These are phyloP conservation scores for Exophiala aquamarina DNA, from an alignment of 2,329 filamentous ascomycete species.

Conservation along the genomic window DNA sequence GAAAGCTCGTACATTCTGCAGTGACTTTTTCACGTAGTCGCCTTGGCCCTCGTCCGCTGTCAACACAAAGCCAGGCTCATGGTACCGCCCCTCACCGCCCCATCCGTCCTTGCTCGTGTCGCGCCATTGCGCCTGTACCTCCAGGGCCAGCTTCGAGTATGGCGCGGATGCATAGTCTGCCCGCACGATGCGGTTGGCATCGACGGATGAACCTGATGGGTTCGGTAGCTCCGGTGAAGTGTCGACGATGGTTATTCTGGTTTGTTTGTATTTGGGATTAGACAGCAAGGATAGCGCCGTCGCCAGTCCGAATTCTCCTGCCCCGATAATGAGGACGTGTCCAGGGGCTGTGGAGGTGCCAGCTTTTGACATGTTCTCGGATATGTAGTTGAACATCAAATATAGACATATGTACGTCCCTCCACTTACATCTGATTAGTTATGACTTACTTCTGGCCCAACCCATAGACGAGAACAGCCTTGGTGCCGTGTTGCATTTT, in stretches of 20 bases:
- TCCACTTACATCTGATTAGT: too few species aligned
- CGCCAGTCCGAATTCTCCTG: constrained; percentile 66
- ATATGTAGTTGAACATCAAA: too few species aligned
- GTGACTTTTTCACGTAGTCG: constrained; percentile 16
- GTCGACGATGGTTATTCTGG: constrained; percentile 58
- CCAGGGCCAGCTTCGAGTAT: constrained; percentile 72
- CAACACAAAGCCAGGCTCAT: constrained; percentile 44
- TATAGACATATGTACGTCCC: too few species aligned
- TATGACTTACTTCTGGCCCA: too few species aligned
- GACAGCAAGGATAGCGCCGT: constrained; percentile 70
- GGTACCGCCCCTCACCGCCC: constrained; percentile 45
- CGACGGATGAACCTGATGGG: constrained; percentile 59
- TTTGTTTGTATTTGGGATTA: constrained; percentile 37
- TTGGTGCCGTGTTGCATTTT: too few species aligned
- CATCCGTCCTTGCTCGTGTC: constrained; percentile 30
- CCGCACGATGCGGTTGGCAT: constrained; percentile 62
- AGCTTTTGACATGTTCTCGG: constrained; percentile 1
- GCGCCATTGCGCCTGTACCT: constrained; percentile 56
- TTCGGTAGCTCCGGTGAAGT: constrained; percentile 55
- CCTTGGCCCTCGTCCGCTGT: constrained; percentile 32
- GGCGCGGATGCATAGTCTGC: constrained; percentile 79
- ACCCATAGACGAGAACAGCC: too few species aligned
- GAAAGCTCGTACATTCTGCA: constrained; percentile 21
- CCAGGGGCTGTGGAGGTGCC: constrained; percentile 5
- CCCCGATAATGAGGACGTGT: constrained; percentile 62